phyloP scores from a whole-genome alignment of 441 rosid genomes.

The Brassica balearica region DNA sequence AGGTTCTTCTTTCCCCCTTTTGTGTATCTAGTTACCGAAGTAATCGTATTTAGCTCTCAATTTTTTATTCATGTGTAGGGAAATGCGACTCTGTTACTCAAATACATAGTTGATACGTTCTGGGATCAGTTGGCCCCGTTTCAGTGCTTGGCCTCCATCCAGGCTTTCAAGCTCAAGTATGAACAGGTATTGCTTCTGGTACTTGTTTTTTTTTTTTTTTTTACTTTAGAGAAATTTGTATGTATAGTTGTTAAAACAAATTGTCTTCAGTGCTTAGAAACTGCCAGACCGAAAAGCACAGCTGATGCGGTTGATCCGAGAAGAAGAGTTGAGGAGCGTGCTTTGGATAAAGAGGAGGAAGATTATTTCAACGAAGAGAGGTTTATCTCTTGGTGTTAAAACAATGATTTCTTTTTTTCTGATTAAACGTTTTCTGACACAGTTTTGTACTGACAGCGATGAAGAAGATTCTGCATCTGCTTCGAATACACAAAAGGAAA shows the following conservation, averaged over 20 bases:
- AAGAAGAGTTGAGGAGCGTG: constrained; percentile 85
- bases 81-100: constrained; percentile 77
- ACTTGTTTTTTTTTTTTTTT: background rate
- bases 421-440: constrained; percentile 28
- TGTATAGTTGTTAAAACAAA: constrained; percentile 21
- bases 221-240: background rate
- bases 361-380: constrained; percentile 98
- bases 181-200: constrained; percentile 78
- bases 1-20: constrained; percentile 57
- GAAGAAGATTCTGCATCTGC: constrained; percentile 95
- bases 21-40: constrained; percentile 28
- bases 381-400: constrained; percentile 45
- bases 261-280: constrained; percentile 80
- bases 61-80: constrained; percentile 62
- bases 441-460: constrained; percentile 59
- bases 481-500: constrained; percentile 59
- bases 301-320: constrained; percentile 65
- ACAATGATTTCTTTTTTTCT: constrained; percentile 2
- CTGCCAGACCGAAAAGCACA: constrained; percentile 60
- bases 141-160: constrained; percentile 76
- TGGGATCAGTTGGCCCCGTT: constrained; percentile 86
- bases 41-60: constrained; percentile 26
- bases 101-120: constrained; percentile 81
- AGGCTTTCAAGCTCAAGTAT: constrained; percentile 81
- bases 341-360: constrained; percentile 95